Evolutionary conservation across 1,284 basidiomycete species (phyloP).

Genomic region (Cryptococcus sp.): DNA sequence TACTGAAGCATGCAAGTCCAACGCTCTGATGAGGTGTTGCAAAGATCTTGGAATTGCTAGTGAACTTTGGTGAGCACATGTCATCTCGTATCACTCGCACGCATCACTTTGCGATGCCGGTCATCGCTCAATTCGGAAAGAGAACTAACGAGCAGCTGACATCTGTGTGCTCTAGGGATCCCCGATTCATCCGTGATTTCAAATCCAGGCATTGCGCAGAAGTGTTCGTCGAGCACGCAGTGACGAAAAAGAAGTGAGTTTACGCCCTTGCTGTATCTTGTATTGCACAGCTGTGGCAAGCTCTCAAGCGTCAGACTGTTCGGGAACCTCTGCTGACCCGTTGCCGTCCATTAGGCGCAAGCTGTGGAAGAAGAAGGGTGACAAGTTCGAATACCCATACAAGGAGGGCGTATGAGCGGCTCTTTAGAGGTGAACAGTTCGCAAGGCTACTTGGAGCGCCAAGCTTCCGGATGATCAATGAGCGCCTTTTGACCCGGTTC

Average conservation of each 20-base stretch:
- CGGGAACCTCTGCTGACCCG: constrained; percentile 12
- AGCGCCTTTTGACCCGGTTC: too few relatives aligned
- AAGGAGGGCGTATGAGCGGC: constrained; percentile 59
- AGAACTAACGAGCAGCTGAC: neutral
- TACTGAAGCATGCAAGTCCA: constrained; percentile 92
- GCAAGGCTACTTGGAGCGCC: neutral
- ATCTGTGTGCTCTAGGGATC: constrained; percentile 67
- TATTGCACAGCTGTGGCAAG: neutral
- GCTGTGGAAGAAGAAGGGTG: constrained; percentile 84
- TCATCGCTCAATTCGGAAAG: neutral
- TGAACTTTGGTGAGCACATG: constrained; percentile 77
- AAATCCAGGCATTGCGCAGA: constrained; percentile 82
- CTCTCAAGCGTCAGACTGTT: neutral
- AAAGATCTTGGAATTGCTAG: constrained; percentile 96
- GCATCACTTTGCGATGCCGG: neutral
- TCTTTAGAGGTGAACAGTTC: neutral
- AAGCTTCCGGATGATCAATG: neutral
- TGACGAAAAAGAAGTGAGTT: constrained; percentile 84
- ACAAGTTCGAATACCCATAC: constrained; percentile 80
- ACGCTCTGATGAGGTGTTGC: constrained; percentile 96
- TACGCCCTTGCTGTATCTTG: neutral
- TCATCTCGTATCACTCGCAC: neutral
- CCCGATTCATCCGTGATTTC: constrained; percentile 91
- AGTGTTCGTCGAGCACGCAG: constrained; percentile 77
- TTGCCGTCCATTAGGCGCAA: constrained; percentile 64